These are phyloP conservation scores for Zanthoxylum bungeanum DNA, from an alignment of 345 rosid genomes.

Conservation along the genomic window DNA sequence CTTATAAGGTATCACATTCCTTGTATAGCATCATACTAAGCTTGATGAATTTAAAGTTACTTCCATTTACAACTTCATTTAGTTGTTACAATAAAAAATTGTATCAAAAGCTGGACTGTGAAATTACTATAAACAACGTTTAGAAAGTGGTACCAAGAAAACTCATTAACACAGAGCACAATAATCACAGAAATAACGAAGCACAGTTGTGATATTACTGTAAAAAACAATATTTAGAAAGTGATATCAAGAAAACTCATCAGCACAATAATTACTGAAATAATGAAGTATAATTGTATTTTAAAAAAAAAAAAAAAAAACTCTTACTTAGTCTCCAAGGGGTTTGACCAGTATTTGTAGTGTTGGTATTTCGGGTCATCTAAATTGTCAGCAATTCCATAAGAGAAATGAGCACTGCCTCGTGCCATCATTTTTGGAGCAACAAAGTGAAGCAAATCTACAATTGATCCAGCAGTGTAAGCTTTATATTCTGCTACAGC, in stretches of 20 bases:
- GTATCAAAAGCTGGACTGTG: too few species aligned
- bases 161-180: not conserved
- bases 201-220: not conserved
- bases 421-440: conserved; percentile 67
- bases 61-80: not conserved
- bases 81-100: too few species aligned
- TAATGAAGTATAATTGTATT: not conserved
- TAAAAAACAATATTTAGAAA: too few species aligned
- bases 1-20: not conserved
- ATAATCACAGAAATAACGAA: not conserved
- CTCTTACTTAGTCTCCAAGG: conserved; percentile 65
- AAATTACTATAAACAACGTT: not conserved
- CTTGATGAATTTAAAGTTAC: not conserved
- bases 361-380: conserved; percentile 60
- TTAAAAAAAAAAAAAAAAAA: not conserved
- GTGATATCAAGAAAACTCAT: not conserved
- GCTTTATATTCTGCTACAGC: conserved; percentile 51
- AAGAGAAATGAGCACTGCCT: conserved; percentile 59
- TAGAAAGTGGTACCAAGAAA: not conserved
- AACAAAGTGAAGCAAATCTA: conserved; percentile 60
- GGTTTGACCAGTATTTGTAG: conserved; percentile 70
- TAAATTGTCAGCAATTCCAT: conserved; percentile 68
- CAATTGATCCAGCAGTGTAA: conserved; percentile 48
- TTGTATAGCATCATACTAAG: not conserved
- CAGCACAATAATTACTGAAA: not conserved